phyloP scores from a whole-genome alignment of 2,329 filamentous ascomycete species.

The Monosporascus sp. region DNA sequence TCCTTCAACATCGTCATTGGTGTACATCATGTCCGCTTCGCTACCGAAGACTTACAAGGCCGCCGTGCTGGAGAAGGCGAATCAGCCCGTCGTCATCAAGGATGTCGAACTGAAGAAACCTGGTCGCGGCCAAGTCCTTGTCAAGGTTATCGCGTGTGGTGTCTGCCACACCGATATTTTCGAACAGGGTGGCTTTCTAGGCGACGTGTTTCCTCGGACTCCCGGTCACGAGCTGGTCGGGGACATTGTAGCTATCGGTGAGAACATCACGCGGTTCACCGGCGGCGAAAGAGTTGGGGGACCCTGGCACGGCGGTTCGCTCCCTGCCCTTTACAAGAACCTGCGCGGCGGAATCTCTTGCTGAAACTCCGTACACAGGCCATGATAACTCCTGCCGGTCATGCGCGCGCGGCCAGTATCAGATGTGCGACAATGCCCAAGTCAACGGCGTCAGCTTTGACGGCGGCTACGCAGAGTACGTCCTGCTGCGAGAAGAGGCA shows the following conservation, averaged over 20 bases:
- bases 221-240: constrained; percentile 72
- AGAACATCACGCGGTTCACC: constrained; percentile 51
- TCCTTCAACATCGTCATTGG: background rate
- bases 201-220: constrained; percentile 53
- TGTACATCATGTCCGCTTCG: constrained; percentile 22
- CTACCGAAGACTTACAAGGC: constrained; percentile 64
- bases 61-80: constrained; percentile 51
- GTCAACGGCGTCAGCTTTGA: constrained; percentile 63
- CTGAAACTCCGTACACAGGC: constrained; percentile 30
- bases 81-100: constrained; percentile 50
- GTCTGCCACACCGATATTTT: constrained; percentile 62
- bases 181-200: constrained; percentile 44
- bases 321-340: constrained; percentile 15
- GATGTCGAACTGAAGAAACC: constrained; percentile 55
- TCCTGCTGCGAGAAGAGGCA: constrained; percentile 54
- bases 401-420: constrained; percentile 59
- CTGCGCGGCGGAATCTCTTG: background rate
- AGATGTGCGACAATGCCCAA: constrained; percentile 59
- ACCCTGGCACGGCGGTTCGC: constrained; percentile 59
- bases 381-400: constrained; percentile 56
- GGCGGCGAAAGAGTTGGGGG: constrained; percentile 64
- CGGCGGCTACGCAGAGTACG: constrained; percentile 66
- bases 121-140: constrained; percentile 53
- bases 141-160: constrained; percentile 68
- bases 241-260: constrained; percentile 56